These are phyloP conservation scores for Solanum arcanum DNA, from an alignment of 257 asterid species.

Conservation along the genomic window DNA sequence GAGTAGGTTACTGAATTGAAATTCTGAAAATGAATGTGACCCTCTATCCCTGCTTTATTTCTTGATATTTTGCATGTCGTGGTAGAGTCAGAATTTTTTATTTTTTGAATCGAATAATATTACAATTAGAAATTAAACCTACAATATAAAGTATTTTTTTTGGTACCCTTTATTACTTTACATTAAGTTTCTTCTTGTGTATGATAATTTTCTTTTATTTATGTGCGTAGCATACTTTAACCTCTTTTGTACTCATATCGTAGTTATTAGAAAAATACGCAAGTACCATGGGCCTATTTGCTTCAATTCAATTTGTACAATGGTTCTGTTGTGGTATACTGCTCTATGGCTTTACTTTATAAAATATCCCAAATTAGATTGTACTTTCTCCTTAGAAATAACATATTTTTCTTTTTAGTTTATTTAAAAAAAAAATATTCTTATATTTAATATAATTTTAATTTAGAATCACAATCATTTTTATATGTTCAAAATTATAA, in stretches of 20 bases:
- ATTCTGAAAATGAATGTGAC: neutral
- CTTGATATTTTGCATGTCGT: neutral
- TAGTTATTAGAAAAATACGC: neutral
- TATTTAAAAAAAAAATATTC: rapidly evolving
- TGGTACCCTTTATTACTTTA: neutral
- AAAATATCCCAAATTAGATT: neutral
- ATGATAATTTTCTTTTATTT: neutral
- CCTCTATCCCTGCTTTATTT: neutral
- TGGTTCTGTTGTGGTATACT: neutral
- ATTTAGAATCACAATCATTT: too few species aligned
- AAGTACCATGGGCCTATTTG: neutral
- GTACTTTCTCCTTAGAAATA: neutral
- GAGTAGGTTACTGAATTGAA: neutral
- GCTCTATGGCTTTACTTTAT: neutral
- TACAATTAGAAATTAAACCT: neutral
- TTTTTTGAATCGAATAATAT: neutral
- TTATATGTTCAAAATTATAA: neutral
- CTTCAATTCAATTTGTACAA: neutral
- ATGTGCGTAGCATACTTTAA: neutral
- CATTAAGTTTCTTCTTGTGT: neutral
- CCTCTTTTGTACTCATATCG: neutral
- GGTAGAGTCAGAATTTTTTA: neutral
- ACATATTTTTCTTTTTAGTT: too few species aligned
- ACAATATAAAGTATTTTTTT: neutral
- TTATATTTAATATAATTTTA: too few species aligned